Evolutionary conservation across 2,329 filamentous ascomycete genomes (phyloP).

Genomic region (Sporothrix phasma): DNA sequence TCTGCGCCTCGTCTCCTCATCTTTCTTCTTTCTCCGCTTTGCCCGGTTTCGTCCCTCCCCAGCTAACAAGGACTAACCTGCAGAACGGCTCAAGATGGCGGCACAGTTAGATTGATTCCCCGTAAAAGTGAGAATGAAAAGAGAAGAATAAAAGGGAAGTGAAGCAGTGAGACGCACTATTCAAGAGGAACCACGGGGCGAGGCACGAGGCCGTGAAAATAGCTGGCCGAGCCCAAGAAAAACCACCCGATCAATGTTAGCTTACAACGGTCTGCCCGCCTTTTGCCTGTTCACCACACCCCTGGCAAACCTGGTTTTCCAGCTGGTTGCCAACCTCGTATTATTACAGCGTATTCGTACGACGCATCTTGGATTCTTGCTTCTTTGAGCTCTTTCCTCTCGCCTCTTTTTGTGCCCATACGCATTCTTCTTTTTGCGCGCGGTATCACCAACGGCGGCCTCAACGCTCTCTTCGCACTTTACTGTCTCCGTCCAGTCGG

Average conservation of each 20-base stretch:
- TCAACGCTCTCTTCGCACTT: background rate
- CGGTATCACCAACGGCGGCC: conserved; percentile 2
- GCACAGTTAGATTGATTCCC: background rate
- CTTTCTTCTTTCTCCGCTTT: background rate
- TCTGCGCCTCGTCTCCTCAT: background rate
- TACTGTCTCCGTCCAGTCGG: background rate
- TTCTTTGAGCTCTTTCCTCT: background rate
- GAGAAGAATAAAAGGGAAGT: background rate
- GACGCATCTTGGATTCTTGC: background rate
- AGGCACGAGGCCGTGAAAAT: no score
- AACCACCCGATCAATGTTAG: background rate
- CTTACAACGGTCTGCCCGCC: background rate
- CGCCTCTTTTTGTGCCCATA: background rate
- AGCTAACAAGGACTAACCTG: background rate
- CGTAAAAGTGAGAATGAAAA: no score
- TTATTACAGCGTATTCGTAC: conserved; percentile 2
- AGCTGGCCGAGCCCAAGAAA: background rate
- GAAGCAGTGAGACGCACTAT: no score
- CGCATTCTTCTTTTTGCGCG: background rate
- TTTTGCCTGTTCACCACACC: background rate
- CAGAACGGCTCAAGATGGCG: background rate
- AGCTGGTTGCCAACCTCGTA: background rate
- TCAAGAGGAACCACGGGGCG: no score
- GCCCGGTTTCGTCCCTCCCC: no score
- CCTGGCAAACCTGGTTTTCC: background rate